A percentile compares a stretch with the other conserved stretches of the same genome.
These are phyloP conservation scores for Geotrichum restrictum DNA, from an alignment of 1,139 yeast species.

Conservation along the genomic window DNA sequence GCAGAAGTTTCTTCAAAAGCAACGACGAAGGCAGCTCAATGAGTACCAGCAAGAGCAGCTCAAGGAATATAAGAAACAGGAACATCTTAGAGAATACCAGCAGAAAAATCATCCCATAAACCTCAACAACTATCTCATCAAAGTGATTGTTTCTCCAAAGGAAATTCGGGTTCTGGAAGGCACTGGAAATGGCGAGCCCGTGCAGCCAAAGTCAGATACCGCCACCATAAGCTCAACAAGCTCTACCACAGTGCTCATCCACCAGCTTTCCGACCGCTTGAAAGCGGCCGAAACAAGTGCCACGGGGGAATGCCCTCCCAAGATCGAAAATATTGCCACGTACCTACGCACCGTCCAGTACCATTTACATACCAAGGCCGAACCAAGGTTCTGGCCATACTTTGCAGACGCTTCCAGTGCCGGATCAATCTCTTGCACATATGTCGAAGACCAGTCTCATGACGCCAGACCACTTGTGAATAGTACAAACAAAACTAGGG, in stretches of 20 bases:
- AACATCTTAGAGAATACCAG: slow-evolving; percentile 6
- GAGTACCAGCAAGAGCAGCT: slow-evolving; percentile 1
- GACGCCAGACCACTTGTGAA: slow-evolving; percentile 5
- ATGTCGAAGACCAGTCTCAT: slow-evolving; percentile 5
- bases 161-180: slow-evolving; percentile 11
- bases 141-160: slow-evolving; percentile 14
- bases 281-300: slow-evolving; percentile 1
- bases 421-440: slow-evolving; percentile 8
- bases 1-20: background rate
- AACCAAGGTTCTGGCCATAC: slow-evolving; percentile 13
- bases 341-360: slow-evolving; percentile 16
- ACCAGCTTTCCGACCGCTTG: slow-evolving; percentile 6
- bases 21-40: background rate
- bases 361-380: slow-evolving; percentile 15
- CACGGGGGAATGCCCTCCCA: slow-evolving; percentile 14
- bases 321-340: slow-evolving; percentile 13
- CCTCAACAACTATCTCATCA: slow-evolving; percentile 7
- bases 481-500: background rate
- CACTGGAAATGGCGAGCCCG: background rate
- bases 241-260: slow-evolving; percentile 7
- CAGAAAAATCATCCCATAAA: slow-evolving; percentile 10
- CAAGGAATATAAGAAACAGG: background rate
- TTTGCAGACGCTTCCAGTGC: slow-evolving; percentile 14
- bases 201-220: background rate
- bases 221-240: slow-evolving; percentile 9